phyloP scores from a whole-genome alignment of 2,329 filamentous ascomycete genomes.

The Fusarium brevicatenulatum region DNA sequence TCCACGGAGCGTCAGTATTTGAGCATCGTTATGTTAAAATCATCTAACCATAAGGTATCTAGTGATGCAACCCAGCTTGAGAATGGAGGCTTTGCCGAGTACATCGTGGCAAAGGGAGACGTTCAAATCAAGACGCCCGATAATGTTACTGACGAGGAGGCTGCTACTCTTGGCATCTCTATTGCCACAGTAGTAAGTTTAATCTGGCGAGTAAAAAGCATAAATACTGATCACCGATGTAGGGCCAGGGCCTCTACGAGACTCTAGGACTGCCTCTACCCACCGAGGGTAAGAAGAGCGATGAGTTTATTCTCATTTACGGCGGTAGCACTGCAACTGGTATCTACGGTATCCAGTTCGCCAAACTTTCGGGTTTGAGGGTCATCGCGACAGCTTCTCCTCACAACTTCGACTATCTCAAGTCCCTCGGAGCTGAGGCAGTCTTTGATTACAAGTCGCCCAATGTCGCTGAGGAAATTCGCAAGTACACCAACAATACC shows the following conservation, averaged over 20 bases:
- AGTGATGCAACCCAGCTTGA: conserved; percentile 17
- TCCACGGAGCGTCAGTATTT: conserved; percentile 17
- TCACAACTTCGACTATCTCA: conserved; percentile 48
- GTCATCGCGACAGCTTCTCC: conserved; percentile 53
- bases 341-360: conserved; percentile 59
- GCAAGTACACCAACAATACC: conserved; percentile 33
- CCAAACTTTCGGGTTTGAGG: conserved; percentile 50
- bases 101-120: conserved; percentile 52
- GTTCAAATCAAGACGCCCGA: conserved; percentile 57
- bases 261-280: conserved; percentile 58
- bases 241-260: conserved; percentile 59
- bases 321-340: conserved; percentile 64
- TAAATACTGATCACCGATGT: not conserved
- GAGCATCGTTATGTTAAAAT: not conserved
- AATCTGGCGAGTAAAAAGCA: too few relatives aligned
- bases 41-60: not conserved
- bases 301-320: conserved; percentile 55
- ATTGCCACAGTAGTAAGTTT: conserved; percentile 49
- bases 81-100: conserved; percentile 55
- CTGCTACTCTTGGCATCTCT: conserved; percentile 56
- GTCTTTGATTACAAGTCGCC: conserved; percentile 56
- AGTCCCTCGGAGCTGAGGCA: conserved; percentile 54
- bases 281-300: conserved; percentile 48
- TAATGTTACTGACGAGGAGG: conserved; percentile 53
- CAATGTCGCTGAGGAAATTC: conserved; percentile 41